Conservation (phyloP, 1,284 basidiomycete genomes). For the Sanghuangporus baumii region DNA sequence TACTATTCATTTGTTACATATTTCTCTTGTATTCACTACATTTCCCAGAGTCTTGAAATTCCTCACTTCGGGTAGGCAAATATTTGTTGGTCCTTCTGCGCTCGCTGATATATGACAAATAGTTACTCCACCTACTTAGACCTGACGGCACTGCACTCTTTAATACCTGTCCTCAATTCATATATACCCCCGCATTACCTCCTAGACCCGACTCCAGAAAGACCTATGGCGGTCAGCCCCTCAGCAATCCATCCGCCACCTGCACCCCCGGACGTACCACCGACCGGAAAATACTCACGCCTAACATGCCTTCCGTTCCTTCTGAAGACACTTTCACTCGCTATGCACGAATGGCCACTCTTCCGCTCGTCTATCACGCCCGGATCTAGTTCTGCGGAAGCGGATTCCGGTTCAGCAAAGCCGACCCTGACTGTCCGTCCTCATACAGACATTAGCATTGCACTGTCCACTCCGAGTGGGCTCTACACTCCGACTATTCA, state of each 20-base stretch:
- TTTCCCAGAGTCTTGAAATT: conserved; percentile 64
- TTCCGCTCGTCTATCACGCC: conserved; percentile 70
- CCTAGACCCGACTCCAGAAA: conserved; percentile 31
- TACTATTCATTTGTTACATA: conserved; percentile 4
- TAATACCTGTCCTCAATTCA: conserved; percentile 66
- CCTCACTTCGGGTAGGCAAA: conserved; percentile 67
- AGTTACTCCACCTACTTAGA: conserved; percentile 81
- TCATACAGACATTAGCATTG: conserved; percentile 67
- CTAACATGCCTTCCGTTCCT: conserved; percentile 84
- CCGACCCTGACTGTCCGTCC: conserved; percentile 67
- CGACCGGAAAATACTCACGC: conserved; percentile 49
- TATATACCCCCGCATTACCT: conserved; percentile 66
- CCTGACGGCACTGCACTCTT: conserved; percentile 68
- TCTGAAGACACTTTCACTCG: conserved; percentile 77
- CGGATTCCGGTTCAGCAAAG: conserved; percentile 31
- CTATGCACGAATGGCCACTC: conserved; percentile 81
- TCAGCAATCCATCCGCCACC: conserved; percentile 41
- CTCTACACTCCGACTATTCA: conserved; percentile 83
- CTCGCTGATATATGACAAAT: background rate
- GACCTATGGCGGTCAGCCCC: conserved; percentile 42
- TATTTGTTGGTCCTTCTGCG: background rate
- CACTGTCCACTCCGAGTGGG: conserved; percentile 77
- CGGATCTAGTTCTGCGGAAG: conserved; percentile 19
- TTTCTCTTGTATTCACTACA: conserved; percentile 7
- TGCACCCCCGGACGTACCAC: conserved; percentile 33